Evolutionary conservation across 305 asterid species (phyloP), one percentile per base, ranked within the genome.

Genomic region (Stenogyne calaminthoides): DNA sequence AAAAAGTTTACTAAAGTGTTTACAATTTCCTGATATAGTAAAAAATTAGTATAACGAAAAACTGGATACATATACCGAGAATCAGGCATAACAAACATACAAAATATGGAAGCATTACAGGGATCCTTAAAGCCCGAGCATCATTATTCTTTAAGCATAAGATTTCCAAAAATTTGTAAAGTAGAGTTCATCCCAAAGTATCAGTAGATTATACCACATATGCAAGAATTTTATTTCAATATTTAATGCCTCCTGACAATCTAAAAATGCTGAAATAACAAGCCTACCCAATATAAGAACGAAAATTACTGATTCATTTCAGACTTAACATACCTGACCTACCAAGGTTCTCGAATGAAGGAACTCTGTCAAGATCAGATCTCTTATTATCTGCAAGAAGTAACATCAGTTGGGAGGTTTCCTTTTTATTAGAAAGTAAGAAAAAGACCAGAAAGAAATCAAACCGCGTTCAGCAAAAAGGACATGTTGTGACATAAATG

Each of bases 401-500:
- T 37, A 62, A 62, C 57, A 80, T 18, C 67, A 79, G 74, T 66
- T 71, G 19, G 74, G 56, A 36, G 60, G 32, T 64, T 72, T 14
- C 42, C 16, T 52, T 75, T 63, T 63, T 34, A 12, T 58, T 14
- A 19, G 29, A 36, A 74, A 25, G 63, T 10, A 42, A 67, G 34
- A 67, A 20, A 39, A 52, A 62, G 59, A 71, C 54, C 71, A 62
- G 64, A 64, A 54, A 55, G 66, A 81, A 73, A 70, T 6, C 72
- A 27, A 67, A 93, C 98, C 98, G 57, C 80, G 84, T 69, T 84
- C 86, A 8, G 91, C 84, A 79, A 90, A 93, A 78, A 91, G 88
- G 78, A 85, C 70, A 77, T 89, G 98, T 52, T 76, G 87, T 25
- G 95, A 84, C 88, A 91, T 88, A 73, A 83, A 89, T 66, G 88